Base-by-base conservation (phyloP, 1,139 yeast species). In the Pichia sp. region DNA sequence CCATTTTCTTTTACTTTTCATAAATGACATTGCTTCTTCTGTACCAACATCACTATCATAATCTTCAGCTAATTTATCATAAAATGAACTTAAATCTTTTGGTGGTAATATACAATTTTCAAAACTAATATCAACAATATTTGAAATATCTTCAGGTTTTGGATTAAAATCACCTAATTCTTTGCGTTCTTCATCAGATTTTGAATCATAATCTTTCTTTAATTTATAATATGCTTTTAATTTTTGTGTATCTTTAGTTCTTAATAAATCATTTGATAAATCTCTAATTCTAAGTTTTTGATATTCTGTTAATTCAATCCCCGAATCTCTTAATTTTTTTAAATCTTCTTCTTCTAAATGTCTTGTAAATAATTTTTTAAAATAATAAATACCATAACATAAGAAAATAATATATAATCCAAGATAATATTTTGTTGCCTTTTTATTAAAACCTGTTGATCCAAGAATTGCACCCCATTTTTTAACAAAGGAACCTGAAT, bases 1-100 rank as follows among this genome's bases (percentile, higher is more conserved):
- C 86, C 95, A 85, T 58, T 81, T 80, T 59, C 99, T 78, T 68
- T 89, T 80, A 56, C 78, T 75, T 40, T 96, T 95, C 77, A 92
- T 79, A 43, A 86, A 75, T 53, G 94, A 81, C 46, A 87, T 78
- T 47, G 82, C 69, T 63, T 92, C 98, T 71, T 92, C 98, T 75
- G 87, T 78, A 59, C 85, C 81, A 54, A 92, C 86, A 54, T 83
- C 90, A 45, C 74, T 73, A 61, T 94, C 98, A 64, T 92, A 92
- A 18, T 79, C 86, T 10, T 71, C 75, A 0, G 98, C 97, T 57
- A 87, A 78, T 3, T 68, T 66, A 53, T 92, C 94, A 63, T 85
- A 92, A 58, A 89, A 86, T 5, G 74, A 78, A 2, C 96, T 87
- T 11, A 97, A 86, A 63, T 90, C 97, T 59, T 79, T 75, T 1